A percentile compares a stretch with the other conserved stretches of the same genome.
phyloP scores from a whole-genome alignment of 345 rosid species.

The Sisymbrium altissimum region DNA sequence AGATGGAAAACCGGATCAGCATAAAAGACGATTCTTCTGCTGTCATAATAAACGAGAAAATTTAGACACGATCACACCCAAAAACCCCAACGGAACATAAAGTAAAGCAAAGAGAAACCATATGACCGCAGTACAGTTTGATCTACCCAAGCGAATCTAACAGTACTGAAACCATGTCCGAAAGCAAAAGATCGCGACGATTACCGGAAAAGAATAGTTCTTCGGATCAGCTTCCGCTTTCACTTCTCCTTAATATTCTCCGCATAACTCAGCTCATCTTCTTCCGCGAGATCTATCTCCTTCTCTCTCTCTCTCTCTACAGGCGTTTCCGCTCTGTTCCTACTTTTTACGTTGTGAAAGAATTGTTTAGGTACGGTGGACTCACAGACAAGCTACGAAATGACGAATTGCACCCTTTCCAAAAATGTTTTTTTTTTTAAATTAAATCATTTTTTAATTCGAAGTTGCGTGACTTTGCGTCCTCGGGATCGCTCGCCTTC shows the following conservation, averaged over 20 bases:
- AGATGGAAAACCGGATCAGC: not conserved
- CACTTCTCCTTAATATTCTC: not conserved
- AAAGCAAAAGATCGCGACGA: not conserved
- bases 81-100: not conserved
- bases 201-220: not conserved
- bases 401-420: conserved; percentile 15
- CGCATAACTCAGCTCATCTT: conserved; percentile 8
- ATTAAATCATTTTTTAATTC: not conserved
- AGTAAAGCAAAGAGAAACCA: not conserved
- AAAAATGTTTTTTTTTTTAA: not conserved
- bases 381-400: conserved; percentile 13
- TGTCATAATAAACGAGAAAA: not conserved
- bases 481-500: conserved; percentile 33
- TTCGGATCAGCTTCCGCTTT: conserved; percentile 16
- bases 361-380: conserved; percentile 30
- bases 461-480: conserved; percentile 30
- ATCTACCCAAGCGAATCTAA: conserved; percentile 9
- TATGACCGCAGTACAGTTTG: not conserved
- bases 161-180: not conserved
- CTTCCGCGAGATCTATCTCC: conserved; percentile 18
- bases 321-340: conserved; percentile 21
- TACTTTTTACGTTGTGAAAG: conserved; percentile 28
- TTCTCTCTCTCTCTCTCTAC: not conserved
- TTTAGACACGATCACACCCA: not conserved
- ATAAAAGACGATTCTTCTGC: not conserved